Conservation (phyloP, 148 eudicot genomes). For the Polygonum maritimum region DNA sequence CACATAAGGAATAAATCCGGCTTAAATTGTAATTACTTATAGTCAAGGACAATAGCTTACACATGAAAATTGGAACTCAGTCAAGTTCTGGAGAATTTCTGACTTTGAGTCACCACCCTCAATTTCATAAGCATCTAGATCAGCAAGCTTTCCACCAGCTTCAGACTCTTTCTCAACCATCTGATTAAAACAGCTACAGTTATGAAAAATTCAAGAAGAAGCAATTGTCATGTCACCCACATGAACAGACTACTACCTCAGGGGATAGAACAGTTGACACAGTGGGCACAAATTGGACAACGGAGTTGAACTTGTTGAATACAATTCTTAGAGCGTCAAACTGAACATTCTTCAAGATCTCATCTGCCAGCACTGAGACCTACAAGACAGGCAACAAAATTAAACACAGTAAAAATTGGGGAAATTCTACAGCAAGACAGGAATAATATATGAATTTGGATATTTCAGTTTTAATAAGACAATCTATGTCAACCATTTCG, state of each 20-base stretch:
- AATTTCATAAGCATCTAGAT: constrained; percentile 13
- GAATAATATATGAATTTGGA: neutral
- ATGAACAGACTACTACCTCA: constrained; percentile 39
- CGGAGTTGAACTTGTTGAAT: constrained; percentile 83
- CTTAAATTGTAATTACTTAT: neutral
- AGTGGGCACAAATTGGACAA: constrained; percentile 79
- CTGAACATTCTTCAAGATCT: constrained; percentile 82
- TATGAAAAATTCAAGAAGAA: neutral
- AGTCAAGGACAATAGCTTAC: neutral
- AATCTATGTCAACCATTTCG: neutral
- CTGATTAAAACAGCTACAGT: neutral
- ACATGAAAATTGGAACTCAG: constrained; percentile 12
- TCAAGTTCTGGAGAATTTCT: constrained; percentile 8
- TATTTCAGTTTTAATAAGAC: neutral
- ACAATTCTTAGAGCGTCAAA: constrained; percentile 90
- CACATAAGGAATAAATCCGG: too few species aligned
- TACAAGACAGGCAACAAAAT: constrained; percentile 19
- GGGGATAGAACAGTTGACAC: constrained; percentile 79
- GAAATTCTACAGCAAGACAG: neutral
- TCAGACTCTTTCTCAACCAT: constrained; percentile 12
- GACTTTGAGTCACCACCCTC: constrained; percentile 14
- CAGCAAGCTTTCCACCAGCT: constrained; percentile 13
- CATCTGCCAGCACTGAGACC: constrained; percentile 91
- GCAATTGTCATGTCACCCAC: neutral
- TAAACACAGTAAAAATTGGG: neutral